These are phyloP conservation scores for Boletus coccyginus DNA, from an alignment of 768 basidiomycete species.

Conservation along the genomic window DNA sequence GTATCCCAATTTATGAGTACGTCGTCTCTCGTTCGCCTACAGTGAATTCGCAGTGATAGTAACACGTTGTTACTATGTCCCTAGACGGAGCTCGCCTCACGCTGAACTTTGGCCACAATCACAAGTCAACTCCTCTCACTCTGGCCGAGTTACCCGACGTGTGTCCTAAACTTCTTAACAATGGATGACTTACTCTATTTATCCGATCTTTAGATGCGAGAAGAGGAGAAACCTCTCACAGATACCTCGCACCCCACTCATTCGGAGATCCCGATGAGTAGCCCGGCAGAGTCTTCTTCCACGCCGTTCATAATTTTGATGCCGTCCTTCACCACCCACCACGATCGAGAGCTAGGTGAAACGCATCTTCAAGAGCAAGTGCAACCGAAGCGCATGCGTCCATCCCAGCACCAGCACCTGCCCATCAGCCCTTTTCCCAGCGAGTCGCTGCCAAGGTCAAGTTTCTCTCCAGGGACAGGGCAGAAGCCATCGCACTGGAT, in stretches of 20 bases:
- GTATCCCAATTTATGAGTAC: conserved; percentile 30
- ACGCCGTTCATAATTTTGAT: conserved; percentile 10
- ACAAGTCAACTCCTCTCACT: not conserved
- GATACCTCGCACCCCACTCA: conserved; percentile 2
- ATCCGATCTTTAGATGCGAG: conserved; percentile 5
- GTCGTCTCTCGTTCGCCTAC: not conserved
- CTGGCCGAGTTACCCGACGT: conserved; percentile 10
- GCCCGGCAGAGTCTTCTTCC: conserved; percentile 13
- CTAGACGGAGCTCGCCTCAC: conserved; percentile 27
- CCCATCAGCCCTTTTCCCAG: conserved; percentile 6
- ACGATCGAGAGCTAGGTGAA: not conserved
- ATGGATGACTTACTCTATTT: not conserved
- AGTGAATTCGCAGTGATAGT: not conserved
- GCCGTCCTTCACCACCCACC: conserved; percentile 14
- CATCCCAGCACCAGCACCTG: not conserved
- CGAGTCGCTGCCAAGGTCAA: conserved; percentile 16
- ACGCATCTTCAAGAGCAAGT: not conserved
- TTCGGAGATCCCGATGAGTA: conserved; percentile 4
- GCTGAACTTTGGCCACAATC: conserved; percentile 14
- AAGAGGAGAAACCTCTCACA: conserved; percentile 18
- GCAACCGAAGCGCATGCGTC: not conserved
- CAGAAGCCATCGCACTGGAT: conserved; percentile 26
- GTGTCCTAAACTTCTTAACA: not conserved
- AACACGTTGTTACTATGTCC: not conserved
- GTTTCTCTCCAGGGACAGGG: conserved; percentile 23